Evolutionary conservation across 371 early-diverging fungal genomes (phyloP), one percentile per base, ranked within the genome.

Genomic region (Lichtheimia hyalospora): DNA sequence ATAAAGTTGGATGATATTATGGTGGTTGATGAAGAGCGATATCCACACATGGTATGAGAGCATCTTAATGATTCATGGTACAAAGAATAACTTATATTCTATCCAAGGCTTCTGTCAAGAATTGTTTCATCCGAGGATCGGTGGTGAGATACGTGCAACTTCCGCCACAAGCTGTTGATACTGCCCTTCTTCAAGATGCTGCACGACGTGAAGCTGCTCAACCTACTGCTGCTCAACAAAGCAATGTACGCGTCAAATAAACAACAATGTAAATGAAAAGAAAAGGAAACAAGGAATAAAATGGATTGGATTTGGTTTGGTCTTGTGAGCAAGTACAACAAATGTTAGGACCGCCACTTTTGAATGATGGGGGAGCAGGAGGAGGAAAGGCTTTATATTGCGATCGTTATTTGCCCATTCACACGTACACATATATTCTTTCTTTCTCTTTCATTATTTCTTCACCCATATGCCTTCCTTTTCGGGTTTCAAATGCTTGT

Each of bases 71-170:
- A n/a, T 21, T 7, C 5, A 46, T 10, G 46, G 10, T n/a, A 16
- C 6, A 46, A 46, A 21, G n/a, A n/a, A 10, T 46, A 46, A 46
- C 46, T n/a, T 16, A 5, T 8, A 15, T 14, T 46, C n/a, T 56
- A 34, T 73, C n/a, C n/a, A n/a, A 96, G 94, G 83, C 90, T 59
- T 84, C 96, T 6, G 93, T 97, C 14, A 96, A 96, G 69, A 96
- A 96, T 81, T 96, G 96, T 68, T 97, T 98, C 69, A 96, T 99
- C 64, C 91, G 99, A 62, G 99, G 99, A n/a, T 95, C 96, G 0
- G 98, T 97, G 0, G 96, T 99, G 18, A 86, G 99, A 16, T 99
- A 99, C 67, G 97, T 98, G n/a, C 89, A 92, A 61, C 70, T 99
- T 28, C 94, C 96, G 3, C 78, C 92, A 5, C 80, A 86, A 25